Conservation (phyloP, 495 filamentous ascomycete genomes). For the Tuber indicum region DNA sequence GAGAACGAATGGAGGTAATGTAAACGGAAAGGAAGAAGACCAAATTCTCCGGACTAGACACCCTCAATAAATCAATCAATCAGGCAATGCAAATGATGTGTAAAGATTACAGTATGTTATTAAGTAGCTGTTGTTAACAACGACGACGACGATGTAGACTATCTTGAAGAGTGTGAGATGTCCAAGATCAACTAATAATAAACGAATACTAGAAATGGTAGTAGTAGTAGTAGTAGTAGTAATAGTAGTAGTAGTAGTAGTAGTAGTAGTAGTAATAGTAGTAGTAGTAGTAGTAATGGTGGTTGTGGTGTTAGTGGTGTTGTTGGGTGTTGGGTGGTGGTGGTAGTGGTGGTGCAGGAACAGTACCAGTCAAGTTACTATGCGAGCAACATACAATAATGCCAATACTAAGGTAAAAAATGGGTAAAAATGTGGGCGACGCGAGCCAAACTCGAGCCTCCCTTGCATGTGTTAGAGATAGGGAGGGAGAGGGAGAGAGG, state of each 20-base stretch:
- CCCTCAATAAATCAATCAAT: not conserved
- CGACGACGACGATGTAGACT: not conserved
- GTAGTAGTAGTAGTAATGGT: not conserved
- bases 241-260: not conserved
- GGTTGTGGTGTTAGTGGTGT: not conserved
- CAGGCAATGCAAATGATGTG: not conserved
- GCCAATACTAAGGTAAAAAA: not conserved
- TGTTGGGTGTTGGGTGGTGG: too few relatives aligned
- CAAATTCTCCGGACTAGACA: conserved; percentile 1
- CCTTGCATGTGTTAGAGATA: not conserved
- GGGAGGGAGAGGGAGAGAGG: not conserved
- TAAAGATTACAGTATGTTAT: not conserved
- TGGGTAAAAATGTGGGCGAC: not conserved
- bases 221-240: not conserved
- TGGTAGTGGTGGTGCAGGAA: not conserved
- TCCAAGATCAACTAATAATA: not conserved
- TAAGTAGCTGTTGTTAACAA: not conserved
- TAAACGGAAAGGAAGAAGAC: not conserved
- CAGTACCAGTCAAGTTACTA: not conserved
- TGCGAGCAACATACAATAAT: not conserved
- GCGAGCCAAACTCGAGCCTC: not conserved
- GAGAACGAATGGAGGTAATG: not conserved
- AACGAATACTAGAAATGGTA: not conserved
- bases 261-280: not conserved
- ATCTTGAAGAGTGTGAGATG: not conserved